Conservation (phyloP, 768 basidiomycete genomes). For the Pleurotus giganteus region DNA sequence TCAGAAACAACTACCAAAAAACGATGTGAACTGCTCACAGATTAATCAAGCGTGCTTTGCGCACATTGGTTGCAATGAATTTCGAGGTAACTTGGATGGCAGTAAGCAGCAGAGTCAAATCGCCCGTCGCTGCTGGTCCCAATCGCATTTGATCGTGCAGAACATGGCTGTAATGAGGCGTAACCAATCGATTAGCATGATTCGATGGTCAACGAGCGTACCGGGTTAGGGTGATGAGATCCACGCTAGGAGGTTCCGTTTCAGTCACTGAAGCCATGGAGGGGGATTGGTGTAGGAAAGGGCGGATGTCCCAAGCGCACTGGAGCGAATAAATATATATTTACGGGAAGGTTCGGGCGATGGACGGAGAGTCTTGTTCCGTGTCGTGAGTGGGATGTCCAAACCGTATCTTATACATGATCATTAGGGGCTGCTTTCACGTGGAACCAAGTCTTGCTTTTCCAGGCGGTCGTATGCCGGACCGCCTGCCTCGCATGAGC, state of each 20-base stretch:
- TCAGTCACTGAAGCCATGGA: conserved; percentile 33
- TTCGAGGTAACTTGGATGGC: conserved; percentile 96
- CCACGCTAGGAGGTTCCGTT: conserved; percentile 76
- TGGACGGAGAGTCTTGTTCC: conserved; percentile 10
- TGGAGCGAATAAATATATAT: neutral
- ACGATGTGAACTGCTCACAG: conserved; percentile 55
- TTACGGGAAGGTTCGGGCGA: conserved; percentile 8
- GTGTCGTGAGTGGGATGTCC: conserved; percentile 4
- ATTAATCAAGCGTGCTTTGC: conserved; percentile 96
- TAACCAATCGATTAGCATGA: conserved; percentile 11
- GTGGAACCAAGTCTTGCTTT: conserved; percentile 10
- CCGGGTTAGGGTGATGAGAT: conserved; percentile 93
- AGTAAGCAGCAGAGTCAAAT: conserved; percentile 90
- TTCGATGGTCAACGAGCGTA: conserved; percentile 28
- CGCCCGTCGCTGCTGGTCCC: conserved; percentile 84
- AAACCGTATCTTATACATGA: conserved; percentile 8
- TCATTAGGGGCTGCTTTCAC: conserved; percentile 10
- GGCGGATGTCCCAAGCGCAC: neutral
- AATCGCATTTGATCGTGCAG: conserved; percentile 81
- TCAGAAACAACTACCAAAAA: too few species aligned
- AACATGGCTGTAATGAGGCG: conserved; percentile 63
- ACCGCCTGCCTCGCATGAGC: too few species aligned
- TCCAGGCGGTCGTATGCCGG: too few species aligned
- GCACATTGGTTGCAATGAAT: conserved; percentile 97
- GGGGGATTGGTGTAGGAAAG: conserved; percentile 6